Evolutionary conservation across 768 basidiomycete species (phyloP).

Genomic region (Punctularia strigosozonata): DNA sequence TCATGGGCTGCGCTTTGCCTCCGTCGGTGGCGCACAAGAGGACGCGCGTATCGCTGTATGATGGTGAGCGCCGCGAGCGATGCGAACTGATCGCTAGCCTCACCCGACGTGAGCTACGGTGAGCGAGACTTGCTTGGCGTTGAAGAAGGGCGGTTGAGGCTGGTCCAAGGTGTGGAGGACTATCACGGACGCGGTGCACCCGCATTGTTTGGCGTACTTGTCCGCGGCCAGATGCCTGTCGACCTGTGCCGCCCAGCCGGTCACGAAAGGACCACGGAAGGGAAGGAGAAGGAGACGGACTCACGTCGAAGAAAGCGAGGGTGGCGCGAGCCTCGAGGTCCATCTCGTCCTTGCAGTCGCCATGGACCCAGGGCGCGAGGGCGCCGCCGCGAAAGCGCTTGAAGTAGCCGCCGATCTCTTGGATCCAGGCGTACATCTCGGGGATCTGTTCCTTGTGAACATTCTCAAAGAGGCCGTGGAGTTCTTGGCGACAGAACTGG

Average conservation of each 20-base stretch:
- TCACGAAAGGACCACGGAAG: neutral
- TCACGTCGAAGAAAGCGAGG: conserved; percentile 76
- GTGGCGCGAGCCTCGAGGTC: conserved; percentile 83
- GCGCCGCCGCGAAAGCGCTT: conserved; percentile 78
- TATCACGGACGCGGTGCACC: conserved; percentile 85
- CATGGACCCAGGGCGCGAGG: conserved; percentile 51
- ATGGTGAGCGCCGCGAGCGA: neutral
- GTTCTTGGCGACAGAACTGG: conserved; percentile 72
- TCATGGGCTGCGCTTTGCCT: conserved; percentile 74
- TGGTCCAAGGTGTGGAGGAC: conserved; percentile 84
- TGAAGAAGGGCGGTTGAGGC: conserved; percentile 75
- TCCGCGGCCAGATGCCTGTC: conserved; percentile 66
- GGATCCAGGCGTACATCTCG: conserved; percentile 65
- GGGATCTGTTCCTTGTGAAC: conserved; percentile 62
- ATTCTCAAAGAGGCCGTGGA: conserved; percentile 77
- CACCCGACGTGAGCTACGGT: conserved; percentile 93
- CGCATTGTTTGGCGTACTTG: conserved; percentile 60
- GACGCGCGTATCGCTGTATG: conserved; percentile 74
- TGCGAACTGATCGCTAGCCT: conserved; percentile 9
- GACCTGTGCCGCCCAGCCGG: conserved; percentile 30
- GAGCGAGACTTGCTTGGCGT: conserved; percentile 59
- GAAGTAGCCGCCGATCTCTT: conserved; percentile 82
- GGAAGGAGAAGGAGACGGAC: conserved; percentile 12
- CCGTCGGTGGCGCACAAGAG: conserved; percentile 65
- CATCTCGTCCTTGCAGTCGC: conserved; percentile 21